Percentiles rank a stretch among this genome's conserved stretches.
Evolutionary conservation across 192 early-diverging fungal genomes (phyloP).

Genomic region (Mortierella alpina): DNA sequence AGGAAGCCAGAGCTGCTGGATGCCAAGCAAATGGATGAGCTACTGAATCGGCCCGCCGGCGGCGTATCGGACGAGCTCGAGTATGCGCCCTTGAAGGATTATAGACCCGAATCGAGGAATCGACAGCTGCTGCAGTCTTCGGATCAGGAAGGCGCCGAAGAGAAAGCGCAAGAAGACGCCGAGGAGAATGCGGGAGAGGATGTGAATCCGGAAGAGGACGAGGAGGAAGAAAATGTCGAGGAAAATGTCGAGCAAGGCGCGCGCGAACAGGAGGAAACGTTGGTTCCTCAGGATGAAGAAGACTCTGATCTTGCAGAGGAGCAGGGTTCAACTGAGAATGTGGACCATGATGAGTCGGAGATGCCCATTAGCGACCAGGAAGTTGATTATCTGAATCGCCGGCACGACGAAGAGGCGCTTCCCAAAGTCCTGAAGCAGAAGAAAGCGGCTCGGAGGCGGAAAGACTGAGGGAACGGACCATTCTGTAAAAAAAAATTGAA

Average conservation of each 20-base stretch:
- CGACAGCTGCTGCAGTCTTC: constrained; percentile 18
- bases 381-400: constrained; percentile 40
- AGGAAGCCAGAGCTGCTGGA: constrained; percentile 44
- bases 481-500: not conserved
- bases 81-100: constrained; percentile 17
- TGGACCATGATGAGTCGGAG: constrained; percentile 34
- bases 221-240: not conserved
- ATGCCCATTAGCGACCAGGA: constrained; percentile 36
- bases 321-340: constrained; percentile 4
- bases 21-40: constrained; percentile 51
- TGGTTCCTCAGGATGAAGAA: constrained; percentile 1
- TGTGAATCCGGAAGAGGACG: constrained; percentile 3
- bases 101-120: constrained; percentile 25
- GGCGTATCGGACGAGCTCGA: constrained; percentile 26
- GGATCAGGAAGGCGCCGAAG: not conserved
- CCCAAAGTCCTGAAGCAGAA: not conserved
- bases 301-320: constrained; percentile 5
- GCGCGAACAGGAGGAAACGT: not conserved
- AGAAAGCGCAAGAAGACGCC: constrained; percentile 5
- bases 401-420: constrained; percentile 25
- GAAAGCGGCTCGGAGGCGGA: not conserved
- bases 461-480: not conserved
- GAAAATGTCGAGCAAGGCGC: not conserved
- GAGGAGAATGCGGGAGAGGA: constrained; percentile 1
- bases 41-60: constrained; percentile 30